Evolutionary conservation across 768 basidiomycete species (phyloP).

Genomic region (Amanita subjunquillea): DNA sequence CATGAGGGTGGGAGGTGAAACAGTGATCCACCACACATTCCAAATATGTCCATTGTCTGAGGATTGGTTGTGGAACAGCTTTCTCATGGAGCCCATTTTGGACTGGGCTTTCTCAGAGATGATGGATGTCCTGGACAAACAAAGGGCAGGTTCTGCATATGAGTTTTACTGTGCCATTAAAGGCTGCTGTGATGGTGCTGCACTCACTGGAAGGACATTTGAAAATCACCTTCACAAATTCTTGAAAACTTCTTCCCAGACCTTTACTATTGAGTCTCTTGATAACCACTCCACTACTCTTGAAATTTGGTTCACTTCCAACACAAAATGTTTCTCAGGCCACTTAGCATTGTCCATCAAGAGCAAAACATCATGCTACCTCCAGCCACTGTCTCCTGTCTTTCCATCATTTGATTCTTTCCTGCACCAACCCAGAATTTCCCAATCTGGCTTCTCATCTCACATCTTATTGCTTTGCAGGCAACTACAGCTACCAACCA

Average conservation of each 20-base stretch:
- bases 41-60: neutral
- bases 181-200: neutral
- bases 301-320: neutral
- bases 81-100: too few species aligned
- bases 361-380: neutral
- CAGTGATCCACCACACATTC: neutral
- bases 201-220: neutral
- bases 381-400: neutral
- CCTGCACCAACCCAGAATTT: too few species aligned
- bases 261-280: neutral
- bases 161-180: slow-evolving; percentile 1
- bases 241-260: too few species aligned
- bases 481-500: neutral
- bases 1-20: neutral
- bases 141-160: neutral
- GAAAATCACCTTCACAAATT: too few species aligned
- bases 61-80: neutral
- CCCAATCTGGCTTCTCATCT: neutral
- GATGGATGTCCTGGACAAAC: neutral
- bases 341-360: neutral
- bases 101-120: neutral
- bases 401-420: too few species aligned
- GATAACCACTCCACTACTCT: neutral
- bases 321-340: neutral
- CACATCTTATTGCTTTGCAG: neutral